Evolutionary conservation across 2,329 filamentous ascomycete genomes (phyloP).

Genomic region (Plenodomus lindquistii): DNA sequence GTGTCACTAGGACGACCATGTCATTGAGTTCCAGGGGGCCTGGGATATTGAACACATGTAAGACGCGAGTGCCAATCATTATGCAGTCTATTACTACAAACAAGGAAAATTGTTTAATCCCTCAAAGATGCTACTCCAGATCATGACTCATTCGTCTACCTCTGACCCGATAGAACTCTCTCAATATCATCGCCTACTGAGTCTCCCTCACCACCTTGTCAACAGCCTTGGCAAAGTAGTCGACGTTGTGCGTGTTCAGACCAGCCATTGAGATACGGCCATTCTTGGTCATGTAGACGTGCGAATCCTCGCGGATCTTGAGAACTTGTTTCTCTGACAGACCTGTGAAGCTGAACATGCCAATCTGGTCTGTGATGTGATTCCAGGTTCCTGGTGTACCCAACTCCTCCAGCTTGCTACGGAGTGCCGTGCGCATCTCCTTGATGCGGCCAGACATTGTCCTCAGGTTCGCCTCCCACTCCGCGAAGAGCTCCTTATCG

Average conservation of each 20-base stretch:
- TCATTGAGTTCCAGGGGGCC: no score
- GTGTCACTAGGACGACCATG: no score
- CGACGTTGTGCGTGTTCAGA: constrained; percentile 88
- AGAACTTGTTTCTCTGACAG: constrained; percentile 73
- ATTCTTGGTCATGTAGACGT: constrained; percentile 96
- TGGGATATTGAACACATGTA: no score
- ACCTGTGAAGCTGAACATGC: constrained; percentile 97
- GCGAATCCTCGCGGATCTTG: constrained; percentile 69
- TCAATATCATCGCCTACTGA: constrained; percentile 23
- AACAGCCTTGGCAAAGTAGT: constrained; percentile 89
- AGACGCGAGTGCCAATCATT: neutral
- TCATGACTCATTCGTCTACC: constrained; percentile 1
- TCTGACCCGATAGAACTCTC: neutral
- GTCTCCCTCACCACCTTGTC: constrained; percentile 75
- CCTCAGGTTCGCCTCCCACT: constrained; percentile 90
- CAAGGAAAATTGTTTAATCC: neutral
- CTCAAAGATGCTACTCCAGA: neutral
- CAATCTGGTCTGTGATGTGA: constrained; percentile 98
- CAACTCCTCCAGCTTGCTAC: constrained; percentile 78
- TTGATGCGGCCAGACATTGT: constrained; percentile 97
- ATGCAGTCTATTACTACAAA: neutral
- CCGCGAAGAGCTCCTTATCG: constrained; percentile 75
- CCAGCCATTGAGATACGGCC: constrained; percentile 98
- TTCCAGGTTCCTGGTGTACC: constrained; percentile 91
- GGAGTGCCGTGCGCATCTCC: constrained; percentile 80